Evolutionary conservation across 768 basidiomycete species (phyloP).

Genomic region (Serendipita sp.): DNA sequence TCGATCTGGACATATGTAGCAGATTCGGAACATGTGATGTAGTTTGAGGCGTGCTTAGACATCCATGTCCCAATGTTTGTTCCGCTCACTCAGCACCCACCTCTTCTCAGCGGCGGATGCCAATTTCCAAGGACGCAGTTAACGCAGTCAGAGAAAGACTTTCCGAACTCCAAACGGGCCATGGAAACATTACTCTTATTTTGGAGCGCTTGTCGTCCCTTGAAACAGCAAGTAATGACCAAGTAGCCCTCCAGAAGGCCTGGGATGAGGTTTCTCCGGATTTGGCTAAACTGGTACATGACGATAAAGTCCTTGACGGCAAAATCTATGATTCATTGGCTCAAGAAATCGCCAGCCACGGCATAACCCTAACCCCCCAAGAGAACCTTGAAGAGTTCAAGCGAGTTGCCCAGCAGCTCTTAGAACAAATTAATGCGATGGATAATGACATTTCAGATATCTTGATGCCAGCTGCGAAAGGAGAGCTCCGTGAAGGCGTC

Average conservation of each 20-base stretch:
- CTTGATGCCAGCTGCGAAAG: not conserved
- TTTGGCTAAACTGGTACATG: not conserved
- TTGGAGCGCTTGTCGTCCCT: not conserved
- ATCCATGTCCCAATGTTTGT: no score
- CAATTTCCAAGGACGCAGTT: not conserved
- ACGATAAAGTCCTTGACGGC: not conserved
- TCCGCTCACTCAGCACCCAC: slow-evolving; percentile 2
- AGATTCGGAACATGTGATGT: not conserved
- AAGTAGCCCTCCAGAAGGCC: not conserved
- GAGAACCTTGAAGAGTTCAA: not conserved
- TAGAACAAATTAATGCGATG: slow-evolving; percentile 1
- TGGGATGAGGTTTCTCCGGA: not conserved
- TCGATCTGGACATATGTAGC: slow-evolving; percentile 19
- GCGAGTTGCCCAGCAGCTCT: not conserved
- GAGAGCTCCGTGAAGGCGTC: not conserved
- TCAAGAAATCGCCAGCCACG: not conserved
- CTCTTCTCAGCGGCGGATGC: not conserved
- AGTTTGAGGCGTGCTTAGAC: not conserved
- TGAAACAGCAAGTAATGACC: not conserved
- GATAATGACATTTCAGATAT: not conserved
- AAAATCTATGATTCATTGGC: not conserved
- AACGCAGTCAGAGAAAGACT: not conserved
- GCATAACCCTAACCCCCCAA: not conserved
- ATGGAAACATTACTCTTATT: not conserved
- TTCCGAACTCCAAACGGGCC: not conserved